Conservation (phyloP, 148 eudicot genomes). For the Camellia lanceoleosa region DNA sequence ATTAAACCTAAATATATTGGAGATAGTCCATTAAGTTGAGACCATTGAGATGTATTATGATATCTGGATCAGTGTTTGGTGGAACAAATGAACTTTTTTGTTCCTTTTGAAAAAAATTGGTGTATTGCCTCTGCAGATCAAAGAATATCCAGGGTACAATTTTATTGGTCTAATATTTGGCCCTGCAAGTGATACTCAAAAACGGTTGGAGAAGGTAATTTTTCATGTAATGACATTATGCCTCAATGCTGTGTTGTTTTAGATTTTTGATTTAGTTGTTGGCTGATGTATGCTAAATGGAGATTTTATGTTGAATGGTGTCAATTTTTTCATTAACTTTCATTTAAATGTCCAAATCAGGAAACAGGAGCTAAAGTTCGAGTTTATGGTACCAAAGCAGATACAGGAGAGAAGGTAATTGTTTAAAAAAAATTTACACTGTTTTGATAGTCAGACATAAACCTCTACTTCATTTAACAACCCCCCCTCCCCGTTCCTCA, state of each 20-base stretch:
- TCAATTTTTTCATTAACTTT: not conserved
- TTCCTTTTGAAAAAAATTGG: not conserved
- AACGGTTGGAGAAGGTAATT: conserved; percentile 81
- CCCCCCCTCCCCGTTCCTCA: not conserved
- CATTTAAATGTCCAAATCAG: conserved; percentile 34
- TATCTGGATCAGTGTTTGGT: not conserved
- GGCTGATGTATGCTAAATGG: no score
- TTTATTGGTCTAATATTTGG: conserved; percentile 73
- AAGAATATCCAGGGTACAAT: conserved; percentile 68
- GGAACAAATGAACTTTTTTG: conserved; percentile 3
- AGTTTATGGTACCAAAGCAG: conserved; percentile 61
- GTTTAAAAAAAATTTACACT: not conserved
- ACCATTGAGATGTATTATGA: not conserved
- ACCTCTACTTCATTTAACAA: not conserved
- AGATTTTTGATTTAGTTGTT: not conserved
- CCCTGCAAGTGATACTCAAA: conserved; percentile 65
- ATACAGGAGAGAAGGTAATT: conserved; percentile 52
- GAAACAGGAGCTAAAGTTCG: conserved; percentile 85
- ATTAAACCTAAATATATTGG: no score
- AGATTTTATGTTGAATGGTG: not conserved
- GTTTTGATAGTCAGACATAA: not conserved
- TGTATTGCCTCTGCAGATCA: conserved; percentile 46
- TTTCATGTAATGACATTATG: not conserved
- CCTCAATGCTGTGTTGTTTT: not conserved
- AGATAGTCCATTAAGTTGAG: no score